These are phyloP conservation scores for Gremmenia infestans DNA, from an alignment of 2,329 filamentous ascomycete genomes.

Conservation along the genomic window DNA sequence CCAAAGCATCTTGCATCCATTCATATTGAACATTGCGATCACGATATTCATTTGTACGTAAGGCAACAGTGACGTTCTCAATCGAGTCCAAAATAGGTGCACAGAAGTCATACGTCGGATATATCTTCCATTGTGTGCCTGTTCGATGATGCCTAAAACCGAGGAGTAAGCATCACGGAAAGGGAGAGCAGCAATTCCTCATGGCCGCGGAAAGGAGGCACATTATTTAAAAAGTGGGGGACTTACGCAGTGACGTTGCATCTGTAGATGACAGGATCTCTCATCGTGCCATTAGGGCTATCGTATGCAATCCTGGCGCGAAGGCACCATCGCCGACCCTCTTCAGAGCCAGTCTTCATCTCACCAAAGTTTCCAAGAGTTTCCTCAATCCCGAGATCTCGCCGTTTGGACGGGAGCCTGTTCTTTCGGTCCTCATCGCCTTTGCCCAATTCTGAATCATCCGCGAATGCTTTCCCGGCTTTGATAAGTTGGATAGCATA, in stretches of 20 bases:
- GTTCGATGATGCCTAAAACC: conserved; percentile 61
- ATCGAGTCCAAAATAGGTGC: conserved; percentile 72
- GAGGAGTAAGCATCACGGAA: too few relatives aligned
- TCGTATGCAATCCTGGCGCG: conserved; percentile 86
- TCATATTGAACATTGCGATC: conserved; percentile 79
- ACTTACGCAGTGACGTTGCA: conserved; percentile 55
- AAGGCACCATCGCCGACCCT: conserved; percentile 80
- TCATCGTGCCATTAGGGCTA: conserved; percentile 86
- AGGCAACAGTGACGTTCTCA: conserved; percentile 74
- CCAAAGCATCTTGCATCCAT: conserved; percentile 70
- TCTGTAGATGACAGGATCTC: conserved; percentile 93
- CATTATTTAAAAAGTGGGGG: not conserved
- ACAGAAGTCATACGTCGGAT: conserved; percentile 79
- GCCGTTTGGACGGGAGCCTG: conserved; percentile 71
- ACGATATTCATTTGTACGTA: conserved; percentile 78
- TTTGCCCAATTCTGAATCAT: conserved; percentile 81
- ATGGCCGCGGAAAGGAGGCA: not conserved
- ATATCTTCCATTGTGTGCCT: conserved; percentile 72
- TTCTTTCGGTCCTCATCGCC: conserved; percentile 80
- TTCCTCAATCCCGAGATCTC: conserved; percentile 72
- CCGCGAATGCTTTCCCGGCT: conserved; percentile 80
- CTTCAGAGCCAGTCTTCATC: conserved; percentile 79
- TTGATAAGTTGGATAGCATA: conserved; percentile 76
- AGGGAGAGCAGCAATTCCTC: too few relatives aligned
- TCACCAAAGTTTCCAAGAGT: conserved; percentile 78